phyloP scores from a whole-genome alignment of 768 basidiomycete genomes.

The Bullera alba region DNA sequence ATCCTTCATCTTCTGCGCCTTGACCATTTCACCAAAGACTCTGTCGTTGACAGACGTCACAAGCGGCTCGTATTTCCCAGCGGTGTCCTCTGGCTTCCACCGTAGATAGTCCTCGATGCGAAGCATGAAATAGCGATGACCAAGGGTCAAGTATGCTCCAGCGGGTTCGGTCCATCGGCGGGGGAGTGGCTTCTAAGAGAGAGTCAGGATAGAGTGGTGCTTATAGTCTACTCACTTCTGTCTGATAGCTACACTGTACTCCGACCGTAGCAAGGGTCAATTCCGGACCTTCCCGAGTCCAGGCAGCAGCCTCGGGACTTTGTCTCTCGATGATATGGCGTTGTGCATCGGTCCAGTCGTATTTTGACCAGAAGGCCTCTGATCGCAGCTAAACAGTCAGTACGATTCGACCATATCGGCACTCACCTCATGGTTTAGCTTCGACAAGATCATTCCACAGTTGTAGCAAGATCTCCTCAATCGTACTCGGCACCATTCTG shows the following conservation, averaged over 20 bases:
- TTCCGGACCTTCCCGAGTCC: slow-evolving; percentile 22
- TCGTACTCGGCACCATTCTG: slow-evolving; percentile 18
- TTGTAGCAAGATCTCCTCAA: slow-evolving; percentile 23
- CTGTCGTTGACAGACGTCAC: slow-evolving; percentile 27
- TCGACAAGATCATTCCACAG: slow-evolving; percentile 36
- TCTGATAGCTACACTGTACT: slow-evolving; percentile 32
- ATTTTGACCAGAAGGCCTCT: slow-evolving; percentile 30
- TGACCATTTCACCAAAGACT: slow-evolving; percentile 37
- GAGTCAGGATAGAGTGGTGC: too few relatives aligned
- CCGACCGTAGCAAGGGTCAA: slow-evolving; percentile 30
- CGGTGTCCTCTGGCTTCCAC: slow-evolving; percentile 21
- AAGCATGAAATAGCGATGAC: slow-evolving; percentile 29
- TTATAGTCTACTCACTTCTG: slow-evolving; percentile 29
- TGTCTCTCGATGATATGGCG: too few relatives aligned
- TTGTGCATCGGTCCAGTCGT: slow-evolving; percentile 39
- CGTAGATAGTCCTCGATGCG: slow-evolving; percentile 17
- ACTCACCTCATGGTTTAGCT: slow-evolving; percentile 28
- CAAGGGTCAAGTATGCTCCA: slow-evolving; percentile 18
- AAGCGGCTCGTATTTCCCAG: slow-evolving; percentile 29
- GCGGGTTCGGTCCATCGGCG: slow-evolving; percentile 12
- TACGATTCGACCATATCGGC: too few relatives aligned
- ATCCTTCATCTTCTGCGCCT: slow-evolving; percentile 18
- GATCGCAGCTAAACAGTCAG: not conserved
- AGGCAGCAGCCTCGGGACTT: too few relatives aligned
- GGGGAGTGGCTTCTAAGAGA: slow-evolving; percentile 31